Percentiles rank a stretch among this genome's conserved stretches.
Conservation (phyloP, 2,329 filamentous ascomycete species). For the Coniochaeta ligniaria region DNA sequence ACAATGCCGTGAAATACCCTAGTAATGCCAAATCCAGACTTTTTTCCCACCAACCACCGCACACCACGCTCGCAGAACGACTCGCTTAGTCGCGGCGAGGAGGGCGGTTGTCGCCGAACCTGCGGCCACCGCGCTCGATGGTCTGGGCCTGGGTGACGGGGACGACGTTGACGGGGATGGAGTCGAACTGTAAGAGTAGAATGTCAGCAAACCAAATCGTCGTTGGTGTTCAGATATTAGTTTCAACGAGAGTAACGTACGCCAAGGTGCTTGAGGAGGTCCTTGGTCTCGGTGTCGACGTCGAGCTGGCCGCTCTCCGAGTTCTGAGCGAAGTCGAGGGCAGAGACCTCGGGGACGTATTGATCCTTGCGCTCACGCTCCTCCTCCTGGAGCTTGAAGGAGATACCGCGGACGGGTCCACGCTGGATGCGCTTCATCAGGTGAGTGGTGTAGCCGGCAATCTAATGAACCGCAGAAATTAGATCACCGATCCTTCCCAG, state of each 20-base stretch:
- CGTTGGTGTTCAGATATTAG: too few species aligned
- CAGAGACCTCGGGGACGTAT: constrained; percentile 98
- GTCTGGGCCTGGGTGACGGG: constrained; percentile 83
- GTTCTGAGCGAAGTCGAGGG: constrained; percentile 95
- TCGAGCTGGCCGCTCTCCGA: constrained; percentile 89
- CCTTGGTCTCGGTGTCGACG: constrained; percentile 96
- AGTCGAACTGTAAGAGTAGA: constrained; percentile 69
- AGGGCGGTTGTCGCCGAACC: constrained; percentile 33
- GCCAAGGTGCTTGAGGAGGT: constrained; percentile 96
- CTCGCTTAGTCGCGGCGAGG: constrained; percentile 36
- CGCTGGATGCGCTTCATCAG: constrained; percentile 99
- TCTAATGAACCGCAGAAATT: constrained; percentile 39
- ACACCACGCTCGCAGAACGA: constrained; percentile 3
- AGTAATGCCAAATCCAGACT: constrained; percentile 3
- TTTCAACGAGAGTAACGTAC: too few species aligned
- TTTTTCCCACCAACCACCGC: background rate
- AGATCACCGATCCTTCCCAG: too few species aligned
- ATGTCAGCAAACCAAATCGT: background rate
- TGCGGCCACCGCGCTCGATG: constrained; percentile 60
- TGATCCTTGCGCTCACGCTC: constrained; percentile 99
- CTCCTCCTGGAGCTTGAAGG: constrained; percentile 99
- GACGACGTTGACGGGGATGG: constrained; percentile 93
- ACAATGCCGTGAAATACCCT: constrained; percentile 16
- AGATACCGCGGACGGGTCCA: constrained; percentile 98
- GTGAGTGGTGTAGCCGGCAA: constrained; percentile 97